These are phyloP conservation scores for Hymenoscyphus fructigenus DNA, from an alignment of 2,329 filamentous ascomycete genomes.

Conservation along the genomic window DNA sequence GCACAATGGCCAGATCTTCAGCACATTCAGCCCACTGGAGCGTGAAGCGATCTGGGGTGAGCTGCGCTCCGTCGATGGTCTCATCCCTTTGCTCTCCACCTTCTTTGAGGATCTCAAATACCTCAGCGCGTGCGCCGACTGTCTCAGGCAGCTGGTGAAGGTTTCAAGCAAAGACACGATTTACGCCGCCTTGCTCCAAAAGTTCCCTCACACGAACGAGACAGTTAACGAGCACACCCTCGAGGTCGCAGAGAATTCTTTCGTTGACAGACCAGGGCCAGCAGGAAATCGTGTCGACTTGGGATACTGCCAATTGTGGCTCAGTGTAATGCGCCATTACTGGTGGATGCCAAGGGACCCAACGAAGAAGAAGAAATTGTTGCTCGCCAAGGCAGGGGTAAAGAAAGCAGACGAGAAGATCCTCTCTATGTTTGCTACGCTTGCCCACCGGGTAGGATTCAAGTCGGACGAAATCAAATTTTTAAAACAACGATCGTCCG, in stretches of 20 bases:
- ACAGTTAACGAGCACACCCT: not conserved
- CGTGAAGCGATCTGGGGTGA: conserved; percentile 35
- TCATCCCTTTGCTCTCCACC: conserved; percentile 39
- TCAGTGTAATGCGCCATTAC: conserved; percentile 11
- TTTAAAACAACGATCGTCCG: conserved; percentile 9
- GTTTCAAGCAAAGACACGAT: conserved; percentile 10
- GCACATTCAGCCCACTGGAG: conserved; percentile 34
- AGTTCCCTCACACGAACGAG: conserved; percentile 14
- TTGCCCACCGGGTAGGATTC: conserved; percentile 18
- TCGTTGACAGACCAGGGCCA: not conserved
- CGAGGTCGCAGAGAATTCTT: not conserved
- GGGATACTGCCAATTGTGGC: conserved; percentile 10
- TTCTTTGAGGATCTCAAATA: conserved; percentile 30
- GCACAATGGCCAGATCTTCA: conserved; percentile 36
- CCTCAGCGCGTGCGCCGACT: conserved; percentile 8
- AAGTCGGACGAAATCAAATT: conserved; percentile 16
- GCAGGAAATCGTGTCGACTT: conserved; percentile 6
- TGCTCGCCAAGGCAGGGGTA: conserved; percentile 19
- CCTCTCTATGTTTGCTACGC: conserved; percentile 14
- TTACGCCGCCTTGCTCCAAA: conserved; percentile 16
- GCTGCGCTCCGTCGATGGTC: conserved; percentile 26
- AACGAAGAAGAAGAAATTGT: conserved; percentile 23
- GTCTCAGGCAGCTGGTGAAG: conserved; percentile 12
- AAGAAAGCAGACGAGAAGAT: conserved; percentile 13
- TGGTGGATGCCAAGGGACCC: conserved; percentile 2